Evolutionary conservation across 495 filamentous ascomycete species (phyloP), one percentile per base, ranked within the genome.

Genomic region (Lasiosphaeris hirsuta): DNA sequence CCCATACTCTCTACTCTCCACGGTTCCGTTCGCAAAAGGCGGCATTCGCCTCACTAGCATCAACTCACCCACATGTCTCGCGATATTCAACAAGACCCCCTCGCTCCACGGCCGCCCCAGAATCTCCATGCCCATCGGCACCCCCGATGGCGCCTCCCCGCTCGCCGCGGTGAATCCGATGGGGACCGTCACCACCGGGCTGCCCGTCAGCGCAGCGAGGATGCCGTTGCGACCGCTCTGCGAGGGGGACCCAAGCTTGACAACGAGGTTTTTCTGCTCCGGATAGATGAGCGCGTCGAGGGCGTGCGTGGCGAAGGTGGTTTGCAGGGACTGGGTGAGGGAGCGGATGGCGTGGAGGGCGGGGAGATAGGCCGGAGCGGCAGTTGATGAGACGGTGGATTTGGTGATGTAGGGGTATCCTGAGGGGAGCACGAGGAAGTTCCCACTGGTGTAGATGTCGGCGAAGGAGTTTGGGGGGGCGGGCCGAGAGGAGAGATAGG

Each of bases 61-160:
- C n/a, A 84, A 59, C 39, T 80, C 81, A 18, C 59, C 58, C 36
- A 75, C 62, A 40, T 68, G 65, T 11, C 51, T 61, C 13, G 70
- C 71, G 15, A 85, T 73, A 36, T 78, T 72, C 14, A 88, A 65
- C 56, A 88, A 51, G 42, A 69, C 69, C 10, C 71, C 72, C 58
- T 89, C 86, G 8, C 48, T 66, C 71, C 78, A 83, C 3, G 72
- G 72, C 58, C 65, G 60, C 0, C 86, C 84, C 57, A 88, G 67
- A 51, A 88, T 78, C 71, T 88, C 85, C 72, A 87, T 76, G 2
- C 85, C 85, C 43, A 88, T 74, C 0, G 86, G 85, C 3, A 87
- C 71, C 11, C 86, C 85, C 7, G 69, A 45, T 0, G 74, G 75
- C 14, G 86, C 83, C 34, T 78, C 69, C 1, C 58, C 54, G 3